Base-by-base conservation (phyloP, 1,284 basidiomycete species). In the Sanguinoderma infundibulare region DNA sequence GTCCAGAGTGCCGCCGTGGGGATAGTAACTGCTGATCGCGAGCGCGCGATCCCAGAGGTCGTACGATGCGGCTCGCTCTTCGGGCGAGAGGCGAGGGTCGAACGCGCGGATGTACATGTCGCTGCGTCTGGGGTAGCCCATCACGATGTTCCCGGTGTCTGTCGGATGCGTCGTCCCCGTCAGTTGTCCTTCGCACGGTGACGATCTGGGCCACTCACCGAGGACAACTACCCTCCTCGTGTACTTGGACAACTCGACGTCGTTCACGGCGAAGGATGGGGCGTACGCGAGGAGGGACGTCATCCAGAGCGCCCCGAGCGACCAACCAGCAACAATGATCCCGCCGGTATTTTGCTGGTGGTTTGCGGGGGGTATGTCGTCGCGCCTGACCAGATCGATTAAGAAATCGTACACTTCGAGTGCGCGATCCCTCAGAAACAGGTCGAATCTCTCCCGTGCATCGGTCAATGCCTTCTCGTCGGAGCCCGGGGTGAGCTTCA, bases 321-420 rank as follows among this genome's bases (percentile, higher is more conserved):
- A 55, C 54, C 54, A 55, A n/a, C 54, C 54, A 4, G 17, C 28
- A n/a, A 55, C n/a, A 17, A 44, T 30, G 40, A 55, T 44, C 15
- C 54, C 54, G 5, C 54, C 54, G 9, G 42, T 24, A 20, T 47
- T 46, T 17, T 40, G 35, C 28, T 24, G 10, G 39, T 22, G 17
- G 30, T 30, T 17, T 17, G 54, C 35, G 6, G 59, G 62, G 2
- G 70, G 67, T 5, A 71, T 62, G n/a, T 53, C 56, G 52, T 66
- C 58, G 12, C 55, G 52, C 17, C 60, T 44, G 47, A 73, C 63
- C 32, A 70, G 47, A 59, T 66, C 68, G n/a, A 61, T 64, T 2
- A 74, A 57, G 57, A 74, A 74, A 4, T 55, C 63, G 15, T 63
- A 40, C 24, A 53, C 24, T 24, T 53, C 52, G 22, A 24, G 32